A percentile compares a stretch with the other conserved stretches of the same genome.
Evolutionary conservation across 2,329 filamentous ascomycete genomes (phyloP).

Genomic region (Colletotrichum truncatum): DNA sequence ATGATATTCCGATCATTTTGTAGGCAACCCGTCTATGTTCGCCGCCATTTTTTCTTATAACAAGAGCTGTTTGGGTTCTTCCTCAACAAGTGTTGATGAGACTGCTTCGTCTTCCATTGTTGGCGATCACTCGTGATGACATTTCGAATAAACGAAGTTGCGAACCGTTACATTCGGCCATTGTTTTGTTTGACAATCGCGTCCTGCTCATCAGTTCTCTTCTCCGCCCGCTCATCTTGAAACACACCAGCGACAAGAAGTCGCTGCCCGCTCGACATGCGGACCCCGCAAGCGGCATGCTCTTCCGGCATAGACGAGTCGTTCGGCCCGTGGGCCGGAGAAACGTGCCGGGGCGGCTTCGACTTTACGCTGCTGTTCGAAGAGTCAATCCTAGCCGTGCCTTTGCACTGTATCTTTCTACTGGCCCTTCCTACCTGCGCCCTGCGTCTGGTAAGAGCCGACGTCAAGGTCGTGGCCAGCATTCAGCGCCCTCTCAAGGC

Average conservation of each 20-base stretch:
- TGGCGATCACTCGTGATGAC: neutral
- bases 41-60: neutral
- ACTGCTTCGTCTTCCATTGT: too few species aligned
- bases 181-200: slow-evolving; percentile 21
- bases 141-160: neutral
- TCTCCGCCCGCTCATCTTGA: slow-evolving; percentile 5
- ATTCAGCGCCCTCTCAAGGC: slow-evolving; percentile 14
- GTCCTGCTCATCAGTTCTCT: neutral
- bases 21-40: neutral
- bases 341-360: slow-evolving; percentile 36
- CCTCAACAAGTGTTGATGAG: neutral
- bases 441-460: slow-evolving; percentile 7
- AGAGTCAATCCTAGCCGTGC: slow-evolving; percentile 35
- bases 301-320: slow-evolving; percentile 20
- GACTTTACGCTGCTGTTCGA: slow-evolving; percentile 41
- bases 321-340: slow-evolving; percentile 29
- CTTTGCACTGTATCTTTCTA: slow-evolving; percentile 20
- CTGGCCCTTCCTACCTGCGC: slow-evolving; percentile 6
- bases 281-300: slow-evolving; percentile 16
- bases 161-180: slow-evolving; percentile 5
- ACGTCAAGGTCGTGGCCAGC: slow-evolving; percentile 24
- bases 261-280: slow-evolving; percentile 11
- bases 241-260: slow-evolving; percentile 13
- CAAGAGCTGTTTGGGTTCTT: neutral
- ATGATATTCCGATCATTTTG: neutral